Base-by-base conservation (phyloP, 257 asterid genomes). In the Lycium ferocissimum region DNA sequence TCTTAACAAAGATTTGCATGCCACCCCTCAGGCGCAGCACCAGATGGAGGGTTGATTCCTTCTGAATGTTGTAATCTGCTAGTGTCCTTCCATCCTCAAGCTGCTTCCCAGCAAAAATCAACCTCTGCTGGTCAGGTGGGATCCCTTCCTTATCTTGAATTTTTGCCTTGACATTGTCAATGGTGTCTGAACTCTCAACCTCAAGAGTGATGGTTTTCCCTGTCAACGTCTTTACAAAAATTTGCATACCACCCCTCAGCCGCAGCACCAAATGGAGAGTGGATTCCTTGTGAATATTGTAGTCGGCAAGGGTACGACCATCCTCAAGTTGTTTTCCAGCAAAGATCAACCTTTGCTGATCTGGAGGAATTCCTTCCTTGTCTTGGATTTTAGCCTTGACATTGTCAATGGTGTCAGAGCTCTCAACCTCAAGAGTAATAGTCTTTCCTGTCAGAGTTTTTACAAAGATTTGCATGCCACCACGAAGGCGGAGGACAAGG, bases 271-370 rank as follows among this genome's bases (percentile, higher is more conserved):
- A 8, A 35, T 84, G 83, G 45, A 84, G 79, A 7, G 86, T 84
- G 9, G 86, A 84, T 15, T 81, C 87, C 67, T 85, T 85, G 58
- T 84, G 87, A 38, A 84, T 84, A 33, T 84, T 78, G 37, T 84
- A 84, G 57, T 84, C 86, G 5, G 87, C 87, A 1, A 81, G 78
- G 9, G 87, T 85, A 17, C 84, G 62, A 1, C 84, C 84, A 81
- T 85, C 87, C 82, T 85, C 87, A 3, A 85, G 84, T 81, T 79
- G 85, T 26, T 85, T 85, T 2, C 87, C 87, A 43, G 84, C 87
- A 40, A 85, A 85, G 3, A 85, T 85, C 85, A 80, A 17, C 13
- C 84, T 73, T 37, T 85, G 87, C 75, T 85, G 82, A 18, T 85
- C 84, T 12, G 84, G 84, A 17, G 84, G 87, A 70, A 85, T 85